phyloP scores from a whole-genome alignment of 345 rosid genomes.

The Salix arbutifolia region DNA sequence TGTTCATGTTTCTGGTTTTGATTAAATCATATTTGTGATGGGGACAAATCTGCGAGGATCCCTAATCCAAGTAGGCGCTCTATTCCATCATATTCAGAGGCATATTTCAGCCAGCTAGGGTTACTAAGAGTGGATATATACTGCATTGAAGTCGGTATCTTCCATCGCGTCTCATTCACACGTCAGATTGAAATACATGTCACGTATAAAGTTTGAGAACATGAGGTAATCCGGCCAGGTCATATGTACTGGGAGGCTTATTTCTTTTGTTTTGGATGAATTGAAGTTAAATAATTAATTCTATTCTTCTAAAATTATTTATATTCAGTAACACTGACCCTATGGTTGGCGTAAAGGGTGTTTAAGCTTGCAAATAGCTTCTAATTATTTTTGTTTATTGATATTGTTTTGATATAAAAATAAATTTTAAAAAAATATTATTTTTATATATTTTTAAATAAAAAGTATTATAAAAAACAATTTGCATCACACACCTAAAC shows the following conservation, averaged over 20 bases:
- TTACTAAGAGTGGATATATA: neutral
- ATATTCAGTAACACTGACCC: neutral
- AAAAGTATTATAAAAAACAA: too few relatives aligned
- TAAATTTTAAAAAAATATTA: too few relatives aligned
- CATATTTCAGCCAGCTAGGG: neutral
- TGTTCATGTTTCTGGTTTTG: neutral
- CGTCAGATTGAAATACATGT: neutral
- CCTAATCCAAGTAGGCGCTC: neutral
- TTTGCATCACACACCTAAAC: too few relatives aligned
- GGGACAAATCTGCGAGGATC: neutral
- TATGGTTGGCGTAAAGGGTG: neutral
- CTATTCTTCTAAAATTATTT: neutral
- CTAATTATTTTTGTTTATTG: too few relatives aligned
- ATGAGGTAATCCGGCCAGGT: neutral
- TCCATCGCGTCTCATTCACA: neutral
- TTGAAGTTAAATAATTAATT: neutral
- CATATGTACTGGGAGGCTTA: neutral
- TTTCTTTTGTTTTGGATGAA: neutral
- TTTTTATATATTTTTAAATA: too few relatives aligned
- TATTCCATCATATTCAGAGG: slow-evolving; percentile 2
- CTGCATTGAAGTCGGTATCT: neutral
- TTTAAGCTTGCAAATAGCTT: too few relatives aligned
- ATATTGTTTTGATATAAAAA: too few relatives aligned
- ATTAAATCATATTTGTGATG: neutral
- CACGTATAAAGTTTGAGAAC: neutral